Percentiles rank a stretch among this genome's conserved stretches.
Evolutionary conservation across 192 early-diverging fungal species (phyloP).

Genomic region (Coemansia sp.): DNA sequence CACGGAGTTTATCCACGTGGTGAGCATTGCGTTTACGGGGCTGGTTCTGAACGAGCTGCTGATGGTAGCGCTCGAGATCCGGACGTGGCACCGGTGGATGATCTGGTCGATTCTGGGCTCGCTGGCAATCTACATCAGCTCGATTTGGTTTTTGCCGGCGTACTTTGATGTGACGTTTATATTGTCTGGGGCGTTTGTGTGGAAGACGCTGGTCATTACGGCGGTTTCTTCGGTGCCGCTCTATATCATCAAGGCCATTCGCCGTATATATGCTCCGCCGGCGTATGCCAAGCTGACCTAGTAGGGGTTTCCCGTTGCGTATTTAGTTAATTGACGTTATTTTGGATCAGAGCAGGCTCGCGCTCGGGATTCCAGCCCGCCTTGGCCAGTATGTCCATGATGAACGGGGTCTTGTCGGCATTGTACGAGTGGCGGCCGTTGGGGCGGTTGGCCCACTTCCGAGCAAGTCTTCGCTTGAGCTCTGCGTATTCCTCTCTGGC

Average conservation of each 20-base stretch:
- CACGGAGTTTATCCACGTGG: slow-evolving; percentile 90
- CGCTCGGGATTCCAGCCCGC: slow-evolving; percentile 4
- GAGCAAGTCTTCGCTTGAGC: slow-evolving; percentile 6
- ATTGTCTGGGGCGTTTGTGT: slow-evolving; percentile 72
- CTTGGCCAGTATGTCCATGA: slow-evolving; percentile 1
- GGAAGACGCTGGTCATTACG: slow-evolving; percentile 88
- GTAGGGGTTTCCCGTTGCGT: neutral
- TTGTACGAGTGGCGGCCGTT: neutral
- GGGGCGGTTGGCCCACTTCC: slow-evolving; percentile 2
- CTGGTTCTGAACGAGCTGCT: slow-evolving; percentile 91
- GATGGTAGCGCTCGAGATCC: slow-evolving; percentile 93
- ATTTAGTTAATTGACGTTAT: neutral
- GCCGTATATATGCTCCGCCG: slow-evolving; percentile 77
- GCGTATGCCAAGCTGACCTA: slow-evolving; percentile 79
- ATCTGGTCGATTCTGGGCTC: slow-evolving; percentile 77
- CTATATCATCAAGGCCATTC: slow-evolving; percentile 76
- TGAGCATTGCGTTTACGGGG: slow-evolving; percentile 91
- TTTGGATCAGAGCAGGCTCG: neutral
- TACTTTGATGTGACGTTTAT: slow-evolving; percentile 93
- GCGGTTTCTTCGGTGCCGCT: slow-evolving; percentile 80
- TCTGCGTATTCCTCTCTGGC: slow-evolving; percentile 6
- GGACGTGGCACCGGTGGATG: slow-evolving; percentile 92
- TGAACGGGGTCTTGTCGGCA: slow-evolving; percentile 13
- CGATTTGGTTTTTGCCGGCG: slow-evolving; percentile 82
- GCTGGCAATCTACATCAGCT: slow-evolving; percentile 74